Percentiles rank a stretch among this genome's conserved stretches.
Evolutionary conservation across 2,329 filamentous ascomycete species (phyloP).

Genomic region (Botrytis fabae): DNA sequence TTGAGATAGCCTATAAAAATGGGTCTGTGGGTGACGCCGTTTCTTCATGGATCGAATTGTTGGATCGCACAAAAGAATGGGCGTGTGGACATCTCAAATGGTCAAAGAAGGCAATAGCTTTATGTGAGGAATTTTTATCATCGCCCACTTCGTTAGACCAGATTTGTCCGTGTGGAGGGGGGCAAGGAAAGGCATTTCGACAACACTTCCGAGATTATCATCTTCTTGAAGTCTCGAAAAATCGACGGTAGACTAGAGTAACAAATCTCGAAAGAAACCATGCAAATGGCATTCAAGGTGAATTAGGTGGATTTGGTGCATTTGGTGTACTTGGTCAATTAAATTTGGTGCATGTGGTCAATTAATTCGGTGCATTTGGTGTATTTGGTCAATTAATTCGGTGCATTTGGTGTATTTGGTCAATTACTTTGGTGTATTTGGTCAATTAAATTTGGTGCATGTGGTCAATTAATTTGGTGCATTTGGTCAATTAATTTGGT

Average conservation of each 20-base stretch:
- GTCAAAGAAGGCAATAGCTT: neutral
- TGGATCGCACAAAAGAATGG: neutral
- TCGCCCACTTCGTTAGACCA: neutral
- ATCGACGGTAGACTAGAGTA: neutral
- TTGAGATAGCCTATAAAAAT: neutral
- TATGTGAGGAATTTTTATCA: neutral
- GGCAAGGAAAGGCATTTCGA: neutral
- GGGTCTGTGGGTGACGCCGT: neutral
- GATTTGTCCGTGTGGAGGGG: neutral
- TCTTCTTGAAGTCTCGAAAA: neutral
- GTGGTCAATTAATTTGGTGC: too few species aligned
- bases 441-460: too few species aligned
- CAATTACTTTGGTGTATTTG: too few species aligned
- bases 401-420: too few species aligned
- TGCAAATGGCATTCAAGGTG: neutral
- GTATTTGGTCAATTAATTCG: too few species aligned
- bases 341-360: too few species aligned
- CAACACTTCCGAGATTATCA: neutral
- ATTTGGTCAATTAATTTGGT: too few species aligned
- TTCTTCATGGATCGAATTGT: neutral
- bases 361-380: too few species aligned
- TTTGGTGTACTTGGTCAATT: neutral
- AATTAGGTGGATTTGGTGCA: neutral
- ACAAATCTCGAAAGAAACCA: neutral
- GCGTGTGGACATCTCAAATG: neutral